phyloP scores from a whole-genome alignment of 208 protist species.

The Spongospora subterranea region DNA sequence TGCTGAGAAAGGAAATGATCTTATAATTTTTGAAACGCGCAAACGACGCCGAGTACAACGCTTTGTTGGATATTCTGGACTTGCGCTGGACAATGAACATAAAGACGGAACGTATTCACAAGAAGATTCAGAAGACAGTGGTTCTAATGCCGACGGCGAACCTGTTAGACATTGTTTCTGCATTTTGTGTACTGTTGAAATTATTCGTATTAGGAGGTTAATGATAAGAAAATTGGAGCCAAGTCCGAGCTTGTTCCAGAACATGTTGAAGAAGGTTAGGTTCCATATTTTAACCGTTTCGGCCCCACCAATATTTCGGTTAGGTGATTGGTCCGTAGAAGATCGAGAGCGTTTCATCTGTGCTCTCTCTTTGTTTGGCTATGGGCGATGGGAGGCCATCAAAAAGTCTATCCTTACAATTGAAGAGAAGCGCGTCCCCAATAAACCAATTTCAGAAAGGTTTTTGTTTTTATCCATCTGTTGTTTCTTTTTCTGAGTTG shows the following conservation, averaged over 20 bases:
- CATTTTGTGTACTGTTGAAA: neutral
- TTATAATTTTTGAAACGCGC: slow-evolving; percentile 12
- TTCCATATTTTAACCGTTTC: neutral
- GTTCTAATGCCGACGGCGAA: neutral
- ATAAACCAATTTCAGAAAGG: neutral
- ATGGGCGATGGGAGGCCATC: slow-evolving; percentile 17
- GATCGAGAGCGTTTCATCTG: neutral
- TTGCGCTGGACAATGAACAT: neutral
- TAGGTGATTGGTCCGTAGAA: neutral
- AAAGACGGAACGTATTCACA: neutral
- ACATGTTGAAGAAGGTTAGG: neutral
- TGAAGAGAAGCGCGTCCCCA: neutral
- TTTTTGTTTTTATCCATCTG: neutral
- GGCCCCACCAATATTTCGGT: neutral
- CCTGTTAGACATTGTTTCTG: neutral
- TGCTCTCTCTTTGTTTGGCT: neutral
- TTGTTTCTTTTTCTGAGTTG: neutral
- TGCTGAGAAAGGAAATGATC: slow-evolving; percentile 40
- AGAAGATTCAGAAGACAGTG: neutral
- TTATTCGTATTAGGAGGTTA: neutral
- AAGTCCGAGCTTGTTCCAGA: neutral
- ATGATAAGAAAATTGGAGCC: neutral
- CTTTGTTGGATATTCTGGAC: neutral
- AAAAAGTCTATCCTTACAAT: neutral
- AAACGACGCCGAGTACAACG: slow-evolving; percentile 50